Base-by-base conservation (phyloP, 2,329 filamentous ascomycete species). In the Xylaria sp. region DNA sequence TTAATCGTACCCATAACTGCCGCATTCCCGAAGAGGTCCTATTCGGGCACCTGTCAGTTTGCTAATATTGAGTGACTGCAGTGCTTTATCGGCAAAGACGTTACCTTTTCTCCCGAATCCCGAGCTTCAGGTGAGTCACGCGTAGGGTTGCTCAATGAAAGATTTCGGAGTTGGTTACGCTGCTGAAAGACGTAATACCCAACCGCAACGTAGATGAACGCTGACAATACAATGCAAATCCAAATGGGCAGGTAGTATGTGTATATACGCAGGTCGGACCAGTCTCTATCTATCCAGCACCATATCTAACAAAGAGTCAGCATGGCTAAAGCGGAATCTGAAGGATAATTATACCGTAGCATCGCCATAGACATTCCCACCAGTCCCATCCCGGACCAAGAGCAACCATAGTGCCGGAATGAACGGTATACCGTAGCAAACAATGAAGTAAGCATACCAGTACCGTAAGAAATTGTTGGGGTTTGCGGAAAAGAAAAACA, bases 391-490 rank as follows among this genome's bases (percentile, higher is more conserved):
- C 29, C 78, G 78, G 60, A 91, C 79, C 53, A 92, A 84, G 31
- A 94, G 82, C 67, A 91, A 88, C 22, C 86, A 80, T 31, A 94
- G 75, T 0, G 91, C 87, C 9, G 92, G 90, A 38, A 91, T 76
- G 33, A 90, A 87, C 0, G 92, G 91, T 0, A 91, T 73, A 0
- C 92, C 91, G 65, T 94, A 96, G 76, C 91, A 93, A 53, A 89
- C 79, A 1, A 89, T 58, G 42, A 89, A 84, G 76, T 95, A 95
- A 55, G 71, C 83, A 85, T 90, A 92, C 73, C 90, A 86, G 76
- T 91, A 91, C 53, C 86, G 85, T n/a, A 86, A 85, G 74, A 94
- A 93, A 58, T 91, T 89, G 7, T 89, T 90, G 0, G 86, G 86
- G 53, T 82, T 87, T 54, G 84, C 83, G n/a, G 84, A 82, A 71